Base-by-base conservation (phyloP, 192 early-diverging fungal genomes). In the Helicostylum pulchrum region DNA sequence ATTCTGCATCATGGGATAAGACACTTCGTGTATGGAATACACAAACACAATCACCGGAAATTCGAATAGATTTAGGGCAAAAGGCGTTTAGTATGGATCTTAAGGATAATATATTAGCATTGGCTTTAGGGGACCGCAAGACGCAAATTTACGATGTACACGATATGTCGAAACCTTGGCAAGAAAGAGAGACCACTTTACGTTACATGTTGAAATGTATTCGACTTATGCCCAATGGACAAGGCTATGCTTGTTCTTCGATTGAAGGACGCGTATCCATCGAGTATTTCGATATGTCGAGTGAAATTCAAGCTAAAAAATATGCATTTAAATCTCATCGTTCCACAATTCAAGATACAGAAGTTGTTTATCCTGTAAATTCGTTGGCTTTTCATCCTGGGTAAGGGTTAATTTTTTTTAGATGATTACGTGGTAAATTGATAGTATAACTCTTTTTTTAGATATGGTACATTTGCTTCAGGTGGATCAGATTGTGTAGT, bases 261-360 rank as follows among this genome's bases (percentile, higher is more conserved):
- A 95, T 96, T 56, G 97, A 99, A 76, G 97, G 97, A 4, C 86
- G 97, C 12, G 87, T 97, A 17, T 89, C 93, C 1, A 90, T 99
- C 20, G 95, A 99, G 66, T 95, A 88, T 62, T 92, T 99, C 70
- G 88, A 91, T 54, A 79, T 85, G 7, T 73, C 80, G 15, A 66
- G 75, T 21, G 85, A 89, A 66, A 75, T 75, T n/a, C 84, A 91
- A 54, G 73, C 71, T 3, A 88, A 90, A 64, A 96, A 95, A 70
- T 97, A 95, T 65, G 91, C 94, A 0, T 99, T 99, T 82, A 99
- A 99, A 76, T 97, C 93, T 73, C 97, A 99, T 75, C 86, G 97
- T 26, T 81, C 90, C 58, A 75, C 73, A 15, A 77, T 84, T 10
- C 87, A 92, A 60, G 92, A 86, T 11, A 78, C 86, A 10, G 94